Evolutionary conservation across 2,329 filamentous ascomycete genomes (phyloP), one percentile per base, ranked within the genome.

Genomic region (Lojkania enalia): DNA sequence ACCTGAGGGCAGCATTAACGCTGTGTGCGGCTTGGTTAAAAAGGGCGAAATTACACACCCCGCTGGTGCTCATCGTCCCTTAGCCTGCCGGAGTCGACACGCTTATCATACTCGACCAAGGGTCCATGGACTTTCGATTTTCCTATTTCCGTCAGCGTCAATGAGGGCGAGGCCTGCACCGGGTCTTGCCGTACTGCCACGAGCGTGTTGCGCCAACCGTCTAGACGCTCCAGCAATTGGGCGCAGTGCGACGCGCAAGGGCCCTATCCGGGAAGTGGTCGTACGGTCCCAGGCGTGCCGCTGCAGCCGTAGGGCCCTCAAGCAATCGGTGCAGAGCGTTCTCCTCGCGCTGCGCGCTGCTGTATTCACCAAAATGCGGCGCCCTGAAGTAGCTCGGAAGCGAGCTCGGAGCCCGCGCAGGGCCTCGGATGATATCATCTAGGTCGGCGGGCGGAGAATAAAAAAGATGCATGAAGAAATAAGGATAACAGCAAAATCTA

Each of bases 31-130:
- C 7, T 27, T 7, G 7, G 7, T 9, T 7, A 27, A 7, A 27
- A 27, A 27, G 23, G 23, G 7, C 7, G 23, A 7, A 7, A 27
- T 27, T 27, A 15, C 75, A 57, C 74, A 90, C 88, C 85, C 78
- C 94, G 78, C 71, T 99, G 94, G 71, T 96, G 88, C 54, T 90
- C 84, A 67, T 99, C 94, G 67, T 97, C 89, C 53, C 87, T 81
- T 53, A 99, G 69, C 37, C 82, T 76, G 9, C 90, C 89, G 32
- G 77, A 74, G 35, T 83, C 77, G 6, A 99, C 91, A 35, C 92
- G 82, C 48, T 80, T 77, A 67, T 96, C 87, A 70, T 99, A 99
- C 70, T 97, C 92, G 53, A 84, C 80, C 62, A 97, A 79, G 2
- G 94, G 94, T 0, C 91, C 91, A 49, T 58, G 52, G 23, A 16